phyloP scores from a whole-genome alignment of 2,329 filamentous ascomycete species.

The Phaeosphaeria sp. region DNA sequence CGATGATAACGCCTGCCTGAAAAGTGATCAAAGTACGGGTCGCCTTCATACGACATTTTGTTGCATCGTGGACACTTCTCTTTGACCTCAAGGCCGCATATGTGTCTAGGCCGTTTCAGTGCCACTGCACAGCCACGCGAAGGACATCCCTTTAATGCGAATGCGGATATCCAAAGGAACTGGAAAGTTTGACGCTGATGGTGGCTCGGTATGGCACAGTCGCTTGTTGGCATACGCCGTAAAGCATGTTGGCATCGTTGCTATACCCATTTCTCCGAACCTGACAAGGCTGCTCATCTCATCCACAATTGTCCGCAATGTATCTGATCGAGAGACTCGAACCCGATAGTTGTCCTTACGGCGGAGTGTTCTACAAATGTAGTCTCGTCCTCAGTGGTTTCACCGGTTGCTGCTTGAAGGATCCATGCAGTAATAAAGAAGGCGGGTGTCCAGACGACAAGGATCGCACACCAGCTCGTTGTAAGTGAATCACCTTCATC shows the following conservation, averaged over 20 bases:
- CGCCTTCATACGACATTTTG: too few relatives aligned
- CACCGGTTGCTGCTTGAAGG: slow-evolving; percentile 33
- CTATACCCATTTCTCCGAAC: neutral
- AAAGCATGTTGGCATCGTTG: neutral
- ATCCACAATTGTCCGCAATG: slow-evolving; percentile 13
- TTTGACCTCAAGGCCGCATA: neutral
- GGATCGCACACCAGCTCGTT: slow-evolving; percentile 20
- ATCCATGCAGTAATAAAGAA: slow-evolving; percentile 24
- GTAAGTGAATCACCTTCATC: slow-evolving; percentile 16
- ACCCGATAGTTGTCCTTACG: slow-evolving; percentile 18
- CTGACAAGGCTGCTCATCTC: neutral
- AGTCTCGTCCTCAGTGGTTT: slow-evolving; percentile 12
- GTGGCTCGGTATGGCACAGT: neutral
- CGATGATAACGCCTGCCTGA: neutral
- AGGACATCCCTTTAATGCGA: neutral
- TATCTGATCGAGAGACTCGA: slow-evolving; percentile 6
- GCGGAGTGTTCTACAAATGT: slow-evolving; percentile 32
- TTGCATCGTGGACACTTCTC: neutral
- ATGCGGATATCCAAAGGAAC: neutral
- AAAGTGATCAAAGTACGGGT: too few relatives aligned
- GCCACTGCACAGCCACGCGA: neutral
- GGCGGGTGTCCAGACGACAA: slow-evolving; percentile 28
- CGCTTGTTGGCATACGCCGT: neutral
- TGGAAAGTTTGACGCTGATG: neutral
- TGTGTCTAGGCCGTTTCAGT: neutral